Evolutionary conservation across 108 stramenopile genomes (phyloP), one percentile per base, ranked within the genome.

Genomic region (Stephanodiscus minutulus): DNA sequence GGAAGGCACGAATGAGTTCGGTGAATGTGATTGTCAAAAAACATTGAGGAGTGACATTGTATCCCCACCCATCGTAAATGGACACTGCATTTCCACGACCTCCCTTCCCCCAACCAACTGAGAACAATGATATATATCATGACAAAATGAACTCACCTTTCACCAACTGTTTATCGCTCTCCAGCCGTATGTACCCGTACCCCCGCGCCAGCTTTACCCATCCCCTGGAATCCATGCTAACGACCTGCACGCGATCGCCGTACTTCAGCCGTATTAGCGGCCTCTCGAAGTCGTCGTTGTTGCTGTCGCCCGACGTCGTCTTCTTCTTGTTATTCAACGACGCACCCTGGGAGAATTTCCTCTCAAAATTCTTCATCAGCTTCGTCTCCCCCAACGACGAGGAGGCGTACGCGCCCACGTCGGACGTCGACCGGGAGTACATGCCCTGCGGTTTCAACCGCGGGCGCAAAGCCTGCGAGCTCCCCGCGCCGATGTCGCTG

Each of bases 181-280:
- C 74, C 39, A 85, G 66, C 44, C 79, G 73, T 12, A 91, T 85
- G 62, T 85, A 91, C 24, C 90, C 90, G 71, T 89, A 89, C 8
- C 90, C 90, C 65, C 90, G 68, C 6, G 90, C 88, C 52, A 91
- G 68, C 52, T 91, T 91, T 7, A 88, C 90, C 90, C 90, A 91
- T 52, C 88, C 88, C 49, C 64, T 71, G 24, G 68, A 70, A 55
- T 87, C 85, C 54, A 85, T 82, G 20, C 85, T 77, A 35, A 91
- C 90, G 58, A 91, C 83, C 66, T 91, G 90, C 7, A 91, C 88
- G 37, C 90, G 77, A 77, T 91, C 90, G 11, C 90, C 90, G 55
- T 82, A 87, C 37, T 74, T 84, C 35, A 91, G 68, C 68, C 65
- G 74, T 64, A 78, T 65, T 12, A 78, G 36, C 24, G 77, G 65